A percentile compares a stretch with the other conserved stretches of the same genome.
These are phyloP conservation scores for Rusavskia elegans DNA, from an alignment of 495 filamentous ascomycete genomes.

Conservation along the genomic window DNA sequence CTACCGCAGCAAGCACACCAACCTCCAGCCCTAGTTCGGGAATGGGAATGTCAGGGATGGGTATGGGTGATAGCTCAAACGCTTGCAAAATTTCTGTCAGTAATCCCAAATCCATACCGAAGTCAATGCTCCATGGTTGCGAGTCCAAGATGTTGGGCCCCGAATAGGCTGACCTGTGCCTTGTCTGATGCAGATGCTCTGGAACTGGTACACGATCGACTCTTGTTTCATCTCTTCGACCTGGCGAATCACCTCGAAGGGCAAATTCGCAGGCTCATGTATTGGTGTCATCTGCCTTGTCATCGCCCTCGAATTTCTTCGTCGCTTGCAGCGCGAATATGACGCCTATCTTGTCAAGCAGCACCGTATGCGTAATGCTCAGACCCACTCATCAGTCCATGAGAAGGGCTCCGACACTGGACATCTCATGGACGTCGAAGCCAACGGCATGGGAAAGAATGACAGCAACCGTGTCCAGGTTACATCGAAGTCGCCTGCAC, in stretches of 20 bases:
- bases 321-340: slow-evolving; percentile 41
- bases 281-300: slow-evolving; percentile 52
- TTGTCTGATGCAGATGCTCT: slow-evolving; percentile 40
- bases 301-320: slow-evolving; percentile 44
- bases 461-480: not conserved
- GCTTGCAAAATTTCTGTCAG: too few species aligned
- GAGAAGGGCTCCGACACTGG: slow-evolving; percentile 2
- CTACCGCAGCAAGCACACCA: not conserved
- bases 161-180: not conserved
- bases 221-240: slow-evolving; percentile 47
- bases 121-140: too few species aligned
- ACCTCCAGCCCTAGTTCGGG: too few species aligned
- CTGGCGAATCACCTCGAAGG: slow-evolving; percentile 47
- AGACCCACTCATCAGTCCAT: not conserved
- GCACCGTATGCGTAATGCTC: slow-evolving; percentile 6
- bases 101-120: too few species aligned
- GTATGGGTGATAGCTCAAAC: too few species aligned
- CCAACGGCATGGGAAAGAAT: not conserved
- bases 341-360: slow-evolving; percentile 39
- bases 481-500: not conserved
- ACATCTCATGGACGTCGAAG: not conserved
- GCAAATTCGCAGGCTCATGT: slow-evolving; percentile 54
- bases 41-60: too few species aligned
- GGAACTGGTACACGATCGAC: slow-evolving; percentile 63
- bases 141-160: not conserved